Conservation (phyloP, 1,139 yeast species). For the Candida sojae region DNA sequence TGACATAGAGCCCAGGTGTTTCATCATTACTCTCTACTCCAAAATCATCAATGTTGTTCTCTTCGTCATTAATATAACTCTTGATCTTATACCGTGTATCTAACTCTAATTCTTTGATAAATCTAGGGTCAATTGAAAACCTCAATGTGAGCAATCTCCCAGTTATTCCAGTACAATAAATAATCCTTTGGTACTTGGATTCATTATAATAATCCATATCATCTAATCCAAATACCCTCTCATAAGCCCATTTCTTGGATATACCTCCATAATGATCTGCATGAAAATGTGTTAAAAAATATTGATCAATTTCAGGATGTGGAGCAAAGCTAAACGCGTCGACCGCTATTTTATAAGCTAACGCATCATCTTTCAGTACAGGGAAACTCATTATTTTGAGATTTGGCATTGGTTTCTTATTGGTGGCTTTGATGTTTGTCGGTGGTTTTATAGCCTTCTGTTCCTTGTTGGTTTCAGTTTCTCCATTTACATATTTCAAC, state of each 20-base stretch:
- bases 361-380: conserved; percentile 9
- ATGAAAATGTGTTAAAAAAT: conserved; percentile 82
- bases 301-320: conserved; percentile 46
- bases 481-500: conserved; percentile 16
- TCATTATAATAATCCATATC: conserved; percentile 33
- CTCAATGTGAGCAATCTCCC: conserved; percentile 54
- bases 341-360: conserved; percentile 47
- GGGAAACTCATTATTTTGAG: conserved; percentile 55
- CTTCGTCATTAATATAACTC: conserved; percentile 12
- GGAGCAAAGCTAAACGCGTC: conserved; percentile 68
- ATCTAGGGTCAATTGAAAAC: conserved; percentile 57
- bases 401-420: conserved; percentile 49
- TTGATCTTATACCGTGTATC: conserved; percentile 37
- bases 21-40: conserved; percentile 14
- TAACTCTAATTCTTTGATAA: conserved; percentile 48
- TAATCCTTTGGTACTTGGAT: conserved; percentile 42
- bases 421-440: conserved; percentile 15
- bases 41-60: conserved; percentile 12
- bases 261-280: conserved; percentile 93
- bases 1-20: conserved; percentile 55
- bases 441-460: conserved; percentile 25
- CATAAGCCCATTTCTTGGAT: conserved; percentile 67
- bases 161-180: conserved; percentile 75
- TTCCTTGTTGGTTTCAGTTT: conserved; percentile 10
- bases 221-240: conserved; percentile 35